These are phyloP conservation scores for Colletotrichum caudatum DNA, from an alignment of 2,329 filamentous ascomycete genomes.

Conservation along the genomic window DNA sequence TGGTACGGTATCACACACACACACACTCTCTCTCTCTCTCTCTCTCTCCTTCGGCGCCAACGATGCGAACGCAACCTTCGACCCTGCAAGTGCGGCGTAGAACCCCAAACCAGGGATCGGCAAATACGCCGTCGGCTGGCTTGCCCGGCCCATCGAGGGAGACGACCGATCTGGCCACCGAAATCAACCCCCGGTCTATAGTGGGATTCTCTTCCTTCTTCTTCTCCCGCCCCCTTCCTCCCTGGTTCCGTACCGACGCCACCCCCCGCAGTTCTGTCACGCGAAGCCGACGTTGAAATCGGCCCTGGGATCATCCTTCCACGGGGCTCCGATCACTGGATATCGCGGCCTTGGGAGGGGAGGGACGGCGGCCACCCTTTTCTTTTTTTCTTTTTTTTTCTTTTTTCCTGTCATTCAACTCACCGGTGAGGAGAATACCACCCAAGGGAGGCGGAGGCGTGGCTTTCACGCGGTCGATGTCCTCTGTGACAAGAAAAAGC, in stretches of 20 bases:
- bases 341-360: background rate
- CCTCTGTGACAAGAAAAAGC: conserved; percentile 31
- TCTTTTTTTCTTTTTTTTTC: background rate
- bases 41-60: background rate
- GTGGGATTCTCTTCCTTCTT: background rate
- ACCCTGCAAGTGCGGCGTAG: background rate
- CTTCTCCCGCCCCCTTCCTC: background rate
- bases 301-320: conserved; percentile 32
- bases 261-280: conserved; percentile 19
- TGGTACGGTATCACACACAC: conserved; percentile 10
- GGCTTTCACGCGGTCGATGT: conserved; percentile 13
- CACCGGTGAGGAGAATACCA: conserved; percentile 13
- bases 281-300: conserved; percentile 20
- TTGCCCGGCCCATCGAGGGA: conserved; percentile 12
- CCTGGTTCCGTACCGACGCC: conserved; percentile 5
- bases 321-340: background rate
- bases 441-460: conserved; percentile 19
- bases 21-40: no score
- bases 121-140: conserved; percentile 6
- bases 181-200: conserved; percentile 17
- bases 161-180: conserved; percentile 24
- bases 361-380: conserved; percentile 10
- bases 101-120: background rate
- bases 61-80: background rate
- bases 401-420: conserved; percentile 2